Conservation (phyloP, 2,329 filamentous ascomycete species). For the Penicillium sumatraense region DNA sequence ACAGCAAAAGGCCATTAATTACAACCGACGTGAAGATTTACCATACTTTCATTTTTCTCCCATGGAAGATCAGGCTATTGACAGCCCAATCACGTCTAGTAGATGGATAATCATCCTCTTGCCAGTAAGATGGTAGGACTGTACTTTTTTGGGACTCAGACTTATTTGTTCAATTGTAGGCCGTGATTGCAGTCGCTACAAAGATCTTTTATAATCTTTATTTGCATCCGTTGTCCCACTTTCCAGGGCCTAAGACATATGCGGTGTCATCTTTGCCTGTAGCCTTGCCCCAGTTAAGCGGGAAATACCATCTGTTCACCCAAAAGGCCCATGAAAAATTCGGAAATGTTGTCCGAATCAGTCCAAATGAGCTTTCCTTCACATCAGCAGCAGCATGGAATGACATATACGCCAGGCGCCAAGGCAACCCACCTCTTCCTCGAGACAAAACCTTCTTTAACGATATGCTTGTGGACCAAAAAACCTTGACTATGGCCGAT, state of each 20-base stretch:
- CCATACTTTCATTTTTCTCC: neutral
- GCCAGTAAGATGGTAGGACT: neutral
- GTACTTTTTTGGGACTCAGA: neutral
- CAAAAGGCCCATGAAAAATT: neutral
- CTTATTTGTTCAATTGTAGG: neutral
- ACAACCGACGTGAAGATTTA: neutral
- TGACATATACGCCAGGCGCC: slow-evolving; percentile 1
- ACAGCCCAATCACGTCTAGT: neutral
- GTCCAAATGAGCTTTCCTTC: slow-evolving; percentile 5
- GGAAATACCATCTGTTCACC: neutral
- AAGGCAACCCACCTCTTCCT: neutral
- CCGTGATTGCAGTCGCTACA: neutral
- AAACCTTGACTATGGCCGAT: neutral
- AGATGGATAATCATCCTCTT: neutral
- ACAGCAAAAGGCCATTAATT: neutral
- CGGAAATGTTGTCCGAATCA: slow-evolving; percentile 3
- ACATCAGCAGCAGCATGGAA: neutral
- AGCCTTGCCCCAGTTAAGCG: neutral
- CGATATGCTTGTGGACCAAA: neutral
- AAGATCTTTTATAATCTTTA: neutral
- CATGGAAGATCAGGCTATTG: neutral
- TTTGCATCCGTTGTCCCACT: neutral
- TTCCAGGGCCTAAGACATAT: neutral
- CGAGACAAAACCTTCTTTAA: slow-evolving; percentile 5
- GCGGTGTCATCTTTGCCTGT: neutral